Conservation (phyloP, 805 yeast species). For the Ogataea allantospora region DNA sequence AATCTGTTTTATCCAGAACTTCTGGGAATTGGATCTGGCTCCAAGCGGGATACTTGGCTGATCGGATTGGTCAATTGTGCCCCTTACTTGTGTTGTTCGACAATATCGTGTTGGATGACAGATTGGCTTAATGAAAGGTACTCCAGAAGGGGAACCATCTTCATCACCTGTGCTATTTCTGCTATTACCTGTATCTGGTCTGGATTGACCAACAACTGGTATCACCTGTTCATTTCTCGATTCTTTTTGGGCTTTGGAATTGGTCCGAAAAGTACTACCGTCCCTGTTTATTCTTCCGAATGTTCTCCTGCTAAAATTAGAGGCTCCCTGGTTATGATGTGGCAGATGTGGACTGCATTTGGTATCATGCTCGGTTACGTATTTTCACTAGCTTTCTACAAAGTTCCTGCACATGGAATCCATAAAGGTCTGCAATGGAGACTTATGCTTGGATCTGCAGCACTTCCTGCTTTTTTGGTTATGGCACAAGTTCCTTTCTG, state of each 20-base stretch:
- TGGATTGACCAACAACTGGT: conserved; percentile 63
- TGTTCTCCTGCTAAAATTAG: conserved; percentile 61
- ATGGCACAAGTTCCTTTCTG: conserved; percentile 61
- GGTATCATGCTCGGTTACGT: conserved; percentile 75
- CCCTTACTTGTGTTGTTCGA: conserved; percentile 65
- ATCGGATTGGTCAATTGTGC: conserved; percentile 67
- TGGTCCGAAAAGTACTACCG: conserved; percentile 71
- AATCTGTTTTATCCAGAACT: conserved; percentile 55
- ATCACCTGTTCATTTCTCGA: conserved; percentile 64
- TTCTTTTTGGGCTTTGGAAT: conserved; percentile 65
- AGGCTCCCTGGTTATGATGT: conserved; percentile 69
- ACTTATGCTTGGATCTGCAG: conserved; percentile 66
- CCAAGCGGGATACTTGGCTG: conserved; percentile 51
- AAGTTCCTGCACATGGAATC: conserved; percentile 46
- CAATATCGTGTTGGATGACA: conserved; percentile 61
- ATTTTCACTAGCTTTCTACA: conserved; percentile 59
- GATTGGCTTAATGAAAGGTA: conserved; percentile 54
- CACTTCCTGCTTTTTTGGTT: conserved; percentile 63
- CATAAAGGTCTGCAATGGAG: conserved; percentile 63
- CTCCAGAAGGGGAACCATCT: conserved; percentile 68
- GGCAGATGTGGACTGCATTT: conserved; percentile 74
- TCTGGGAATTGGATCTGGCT: conserved; percentile 49
- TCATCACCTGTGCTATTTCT: conserved; percentile 59
- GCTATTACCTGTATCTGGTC: conserved; percentile 68
- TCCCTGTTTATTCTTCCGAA: conserved; percentile 68